Conservation (phyloP, 441 rosid species). For the Syzygium malaccense region DNA sequence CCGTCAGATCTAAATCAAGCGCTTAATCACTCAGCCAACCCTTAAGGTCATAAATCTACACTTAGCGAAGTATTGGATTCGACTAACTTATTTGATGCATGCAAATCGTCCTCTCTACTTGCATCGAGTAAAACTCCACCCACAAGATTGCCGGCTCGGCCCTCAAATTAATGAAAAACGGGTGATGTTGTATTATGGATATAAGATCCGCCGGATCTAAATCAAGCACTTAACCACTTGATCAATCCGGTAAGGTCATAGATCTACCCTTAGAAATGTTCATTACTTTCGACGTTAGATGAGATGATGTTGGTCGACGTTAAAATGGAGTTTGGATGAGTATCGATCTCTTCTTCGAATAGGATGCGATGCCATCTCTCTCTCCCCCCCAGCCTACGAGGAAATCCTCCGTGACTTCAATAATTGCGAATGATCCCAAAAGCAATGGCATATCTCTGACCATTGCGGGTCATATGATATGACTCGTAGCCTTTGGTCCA, state of each 20-base stretch:
- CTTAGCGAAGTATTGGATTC: background rate
- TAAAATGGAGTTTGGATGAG: background rate
- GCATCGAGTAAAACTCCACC: background rate
- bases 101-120: background rate
- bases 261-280: background rate
- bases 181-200: background rate
- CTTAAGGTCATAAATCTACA: background rate
- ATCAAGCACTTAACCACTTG: background rate
- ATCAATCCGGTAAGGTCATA: background rate
- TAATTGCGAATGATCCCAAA: background rate
- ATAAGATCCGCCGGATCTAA: fast-evolving
- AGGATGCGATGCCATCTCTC: background rate
- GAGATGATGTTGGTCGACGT: background rate
- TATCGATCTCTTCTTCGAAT: background rate
- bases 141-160: fast-evolving
- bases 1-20: background rate
- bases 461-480: background rate
- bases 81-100: background rate
- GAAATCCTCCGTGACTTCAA: background rate
- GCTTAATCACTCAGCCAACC: background rate
- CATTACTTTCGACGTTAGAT: background rate
- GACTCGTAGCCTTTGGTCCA: background rate
- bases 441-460: background rate
- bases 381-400: background rate
- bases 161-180: background rate